phyloP scores from a whole-genome alignment of 306 rosid genomes.

The Vicia faba region DNA sequence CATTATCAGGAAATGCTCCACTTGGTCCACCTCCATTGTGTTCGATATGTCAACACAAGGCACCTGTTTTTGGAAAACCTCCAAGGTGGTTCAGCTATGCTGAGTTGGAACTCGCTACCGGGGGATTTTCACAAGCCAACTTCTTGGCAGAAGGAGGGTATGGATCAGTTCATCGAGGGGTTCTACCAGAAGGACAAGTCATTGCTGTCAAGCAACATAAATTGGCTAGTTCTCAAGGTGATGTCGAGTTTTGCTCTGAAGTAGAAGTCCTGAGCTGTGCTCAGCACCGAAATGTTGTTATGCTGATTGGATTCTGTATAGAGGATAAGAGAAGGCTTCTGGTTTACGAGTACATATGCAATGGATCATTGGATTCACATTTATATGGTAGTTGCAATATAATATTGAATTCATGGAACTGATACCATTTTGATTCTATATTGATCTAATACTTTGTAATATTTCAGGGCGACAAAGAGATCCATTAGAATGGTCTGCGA shows the following conservation, averaged over 20 bases:
- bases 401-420: not conserved
- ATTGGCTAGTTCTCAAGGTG: conserved; percentile 99
- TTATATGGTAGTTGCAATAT: conserved; percentile 64
- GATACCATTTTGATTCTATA: conserved; percentile 26
- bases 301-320: conserved; percentile 95
- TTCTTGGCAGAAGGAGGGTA: conserved; percentile 99
- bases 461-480: conserved; percentile 68
- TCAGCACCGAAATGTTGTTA: conserved; percentile 95
- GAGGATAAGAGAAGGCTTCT: conserved; percentile 93
- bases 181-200: conserved; percentile 93
- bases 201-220: conserved; percentile 98
- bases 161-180: conserved; percentile 97
- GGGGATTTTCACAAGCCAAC: conserved; percentile 94
- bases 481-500: conserved; percentile 88
- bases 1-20: conserved; percentile 81
- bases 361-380: conserved; percentile 94
- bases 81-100: conserved; percentile 94
- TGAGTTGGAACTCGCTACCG: conserved; percentile 92
- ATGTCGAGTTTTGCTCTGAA: conserved; percentile 91
- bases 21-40: conserved; percentile 95
- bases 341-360: conserved; percentile 97
- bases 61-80: conserved; percentile 97
- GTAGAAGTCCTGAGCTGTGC: conserved; percentile 99
- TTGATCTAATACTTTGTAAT: conserved; percentile 32
- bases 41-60: conserved; percentile 98